Conservation (phyloP, 148 eudicot genomes). For the Amaranthus palmeri region DNA sequence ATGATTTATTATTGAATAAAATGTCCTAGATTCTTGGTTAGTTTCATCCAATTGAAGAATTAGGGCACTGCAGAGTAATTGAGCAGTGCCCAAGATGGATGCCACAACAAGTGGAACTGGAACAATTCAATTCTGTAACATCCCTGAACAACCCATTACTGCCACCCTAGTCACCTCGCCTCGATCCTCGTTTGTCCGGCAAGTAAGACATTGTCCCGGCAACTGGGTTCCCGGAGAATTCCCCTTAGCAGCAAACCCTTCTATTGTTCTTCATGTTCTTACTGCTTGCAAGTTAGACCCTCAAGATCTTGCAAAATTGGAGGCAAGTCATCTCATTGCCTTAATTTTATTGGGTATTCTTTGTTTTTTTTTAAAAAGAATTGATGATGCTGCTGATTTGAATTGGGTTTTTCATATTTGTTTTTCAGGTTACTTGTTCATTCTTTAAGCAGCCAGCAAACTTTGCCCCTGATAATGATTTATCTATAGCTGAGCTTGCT, state of each 20-base stretch:
- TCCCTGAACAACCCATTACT: slow-evolving; percentile 66
- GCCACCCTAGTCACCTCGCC: slow-evolving; percentile 43
- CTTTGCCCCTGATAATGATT: slow-evolving; percentile 68
- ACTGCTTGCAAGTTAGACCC: slow-evolving; percentile 72
- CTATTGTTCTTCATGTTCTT: slow-evolving; percentile 80
- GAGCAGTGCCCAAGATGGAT: slow-evolving; percentile 79
- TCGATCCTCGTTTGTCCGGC: slow-evolving; percentile 46
- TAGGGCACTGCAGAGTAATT: slow-evolving; percentile 51
- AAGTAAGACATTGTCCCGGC: slow-evolving; percentile 80
- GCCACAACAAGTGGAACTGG: slow-evolving; percentile 71
- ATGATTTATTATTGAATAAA: slow-evolving; percentile 5
- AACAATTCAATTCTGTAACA: slow-evolving; percentile 57
- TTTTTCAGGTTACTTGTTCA: slow-evolving; percentile 78
- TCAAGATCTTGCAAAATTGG: slow-evolving; percentile 82
- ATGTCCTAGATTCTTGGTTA: slow-evolving; percentile 12
- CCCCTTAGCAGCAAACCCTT: slow-evolving; percentile 78
- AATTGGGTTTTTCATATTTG: slow-evolving; percentile 22
- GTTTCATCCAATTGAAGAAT: not conserved
- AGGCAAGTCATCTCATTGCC: slow-evolving; percentile 56
- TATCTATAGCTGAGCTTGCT: slow-evolving; percentile 83
- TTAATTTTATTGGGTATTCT: not conserved
- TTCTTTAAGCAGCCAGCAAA: slow-evolving; percentile 88
- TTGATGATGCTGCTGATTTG: slow-evolving; percentile 86
- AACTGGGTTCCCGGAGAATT: slow-evolving; percentile 75
- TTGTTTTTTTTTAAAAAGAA: slow-evolving; percentile 23